These are phyloP conservation scores for Peronospora destructor DNA, from an alignment of 352 stramenopile genomes.

Conservation along the genomic window DNA sequence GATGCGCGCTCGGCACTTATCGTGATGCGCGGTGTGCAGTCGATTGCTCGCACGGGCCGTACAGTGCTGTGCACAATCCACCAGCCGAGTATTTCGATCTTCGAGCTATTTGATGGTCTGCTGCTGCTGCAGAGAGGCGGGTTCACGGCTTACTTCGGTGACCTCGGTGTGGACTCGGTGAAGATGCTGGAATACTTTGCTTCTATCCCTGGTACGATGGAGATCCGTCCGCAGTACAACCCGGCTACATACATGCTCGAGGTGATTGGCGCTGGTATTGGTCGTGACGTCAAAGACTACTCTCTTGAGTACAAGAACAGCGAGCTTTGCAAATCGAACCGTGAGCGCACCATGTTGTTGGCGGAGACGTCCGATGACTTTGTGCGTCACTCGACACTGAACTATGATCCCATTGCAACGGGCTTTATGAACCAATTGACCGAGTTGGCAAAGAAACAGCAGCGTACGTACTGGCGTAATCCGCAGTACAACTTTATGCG, in stretches of 20 bases:
- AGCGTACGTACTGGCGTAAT: slow-evolving; percentile 46
- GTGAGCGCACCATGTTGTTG: slow-evolving; percentile 24
- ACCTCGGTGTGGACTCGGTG: slow-evolving; percentile 63
- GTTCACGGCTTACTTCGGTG: slow-evolving; percentile 79
- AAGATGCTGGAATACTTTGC: slow-evolving; percentile 86
- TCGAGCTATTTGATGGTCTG: slow-evolving; percentile 88
- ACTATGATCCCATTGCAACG: slow-evolving; percentile 42
- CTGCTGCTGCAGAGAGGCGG: slow-evolving; percentile 77
- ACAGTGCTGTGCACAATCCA: slow-evolving; percentile 72
- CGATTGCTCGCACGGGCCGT: slow-evolving; percentile 77
- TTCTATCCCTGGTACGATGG: slow-evolving; percentile 48
- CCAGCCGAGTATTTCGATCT: slow-evolving; percentile 81
- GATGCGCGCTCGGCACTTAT: slow-evolving; percentile 81
- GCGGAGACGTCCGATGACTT: slow-evolving; percentile 21
- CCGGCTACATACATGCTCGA: slow-evolving; percentile 89
- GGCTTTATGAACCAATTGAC: slow-evolving; percentile 33
- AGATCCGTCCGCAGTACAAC: slow-evolving; percentile 76
- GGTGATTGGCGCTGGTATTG: slow-evolving; percentile 68
- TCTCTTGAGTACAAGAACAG: slow-evolving; percentile 44
- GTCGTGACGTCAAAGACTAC: slow-evolving; percentile 55
- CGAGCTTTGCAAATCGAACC: slow-evolving; percentile 28
- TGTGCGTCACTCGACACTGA: slow-evolving; percentile 39
- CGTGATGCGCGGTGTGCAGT: slow-evolving; percentile 81
- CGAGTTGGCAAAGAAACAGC: slow-evolving; percentile 27
- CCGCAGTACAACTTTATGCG: slow-evolving; percentile 64